These are phyloP conservation scores for Ambrosia trifida DNA, from an alignment of 129 eudicot species.

Conservation along the genomic window DNA sequence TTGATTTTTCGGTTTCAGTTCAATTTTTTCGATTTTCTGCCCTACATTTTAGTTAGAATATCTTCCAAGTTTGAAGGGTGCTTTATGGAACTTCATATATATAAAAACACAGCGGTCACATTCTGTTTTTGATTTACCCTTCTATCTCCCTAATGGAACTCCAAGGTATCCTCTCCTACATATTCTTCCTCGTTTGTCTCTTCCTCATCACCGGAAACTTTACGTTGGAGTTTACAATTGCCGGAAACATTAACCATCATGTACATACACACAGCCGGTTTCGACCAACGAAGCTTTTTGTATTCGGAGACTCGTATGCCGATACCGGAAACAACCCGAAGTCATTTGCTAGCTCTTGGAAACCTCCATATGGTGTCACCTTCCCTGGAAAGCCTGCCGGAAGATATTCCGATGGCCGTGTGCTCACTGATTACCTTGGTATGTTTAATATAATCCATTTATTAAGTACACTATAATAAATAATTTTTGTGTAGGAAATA, in stretches of 20 bases:
- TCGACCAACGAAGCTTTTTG: constrained; percentile 58
- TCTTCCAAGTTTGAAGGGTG: too few relatives aligned
- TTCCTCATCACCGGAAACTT: constrained; percentile 36
- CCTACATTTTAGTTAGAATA: too few relatives aligned
- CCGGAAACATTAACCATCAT: not conserved
- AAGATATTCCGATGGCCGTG: constrained; percentile 85
- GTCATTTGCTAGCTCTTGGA: constrained; percentile 56
- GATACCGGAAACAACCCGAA: constrained; percentile 76
- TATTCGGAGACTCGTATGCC: constrained; percentile 82
- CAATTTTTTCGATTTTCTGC: too few relatives aligned
- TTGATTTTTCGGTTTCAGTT: too few relatives aligned
- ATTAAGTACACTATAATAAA: too few relatives aligned
- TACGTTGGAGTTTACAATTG: constrained; percentile 1
- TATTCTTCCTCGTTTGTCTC: constrained; percentile 23
- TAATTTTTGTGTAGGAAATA: too few relatives aligned
- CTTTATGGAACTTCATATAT: not conserved
- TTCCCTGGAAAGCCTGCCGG: constrained; percentile 95
- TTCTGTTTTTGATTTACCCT: constrained; percentile 1
- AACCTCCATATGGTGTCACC: constrained; percentile 65
- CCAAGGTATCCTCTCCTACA: not conserved
- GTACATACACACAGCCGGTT: not conserved
- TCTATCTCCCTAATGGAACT: constrained; percentile 35
- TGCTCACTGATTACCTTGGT: constrained; percentile 86
- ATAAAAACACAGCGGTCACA: not conserved
- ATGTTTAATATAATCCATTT: constrained; percentile 3